A percentile compares a stretch with the other conserved stretches of the same genome.
Evolutionary conservation across 352 stramenopile genomes (phyloP).

Genomic region (Globisporangium nunn): DNA sequence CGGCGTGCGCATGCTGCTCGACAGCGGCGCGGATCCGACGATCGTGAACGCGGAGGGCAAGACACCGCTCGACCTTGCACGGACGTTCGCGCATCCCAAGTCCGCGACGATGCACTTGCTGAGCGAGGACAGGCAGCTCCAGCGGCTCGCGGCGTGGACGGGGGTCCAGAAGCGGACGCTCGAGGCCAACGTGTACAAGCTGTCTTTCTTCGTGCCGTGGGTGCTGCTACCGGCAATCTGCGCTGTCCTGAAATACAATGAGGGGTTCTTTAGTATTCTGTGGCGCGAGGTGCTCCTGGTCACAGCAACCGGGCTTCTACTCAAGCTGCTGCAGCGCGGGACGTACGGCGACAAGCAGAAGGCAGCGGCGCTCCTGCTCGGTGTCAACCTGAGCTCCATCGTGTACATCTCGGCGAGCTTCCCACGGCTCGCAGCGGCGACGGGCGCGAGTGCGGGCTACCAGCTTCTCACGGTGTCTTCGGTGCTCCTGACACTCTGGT

Average conservation of each 20-base stretch:
- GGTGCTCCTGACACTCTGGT: slow-evolving; percentile 36
- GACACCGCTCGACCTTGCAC: slow-evolving; percentile 46
- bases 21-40: slow-evolving; percentile 37
- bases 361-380: slow-evolving; percentile 60
- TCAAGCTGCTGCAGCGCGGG: slow-evolving; percentile 51
- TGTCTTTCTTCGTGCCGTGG: slow-evolving; percentile 72
- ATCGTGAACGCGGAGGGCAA: slow-evolving; percentile 34
- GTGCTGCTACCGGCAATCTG: slow-evolving; percentile 36
- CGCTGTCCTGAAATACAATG: slow-evolving; percentile 29
- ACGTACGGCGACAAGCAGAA: slow-evolving; percentile 75
- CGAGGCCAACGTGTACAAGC: slow-evolving; percentile 61
- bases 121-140: slow-evolving; percentile 46
- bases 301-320: slow-evolving; percentile 21
- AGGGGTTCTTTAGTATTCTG: slow-evolving; percentile 29
- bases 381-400: slow-evolving; percentile 68
- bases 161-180: slow-evolving; percentile 51
- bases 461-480: slow-evolving; percentile 15
- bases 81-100: slow-evolving; percentile 21
- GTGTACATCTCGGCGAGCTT: slow-evolving; percentile 50
- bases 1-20: slow-evolving; percentile 63
- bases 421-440: slow-evolving; percentile 18
- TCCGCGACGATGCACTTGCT: slow-evolving; percentile 41
- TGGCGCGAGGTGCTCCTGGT: slow-evolving; percentile 30
- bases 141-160: slow-evolving; percentile 30
- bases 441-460: slow-evolving; percentile 23